These are phyloP conservation scores for Mycena alexandri DNA, from an alignment of 768 basidiomycete genomes.

Conservation along the genomic window DNA sequence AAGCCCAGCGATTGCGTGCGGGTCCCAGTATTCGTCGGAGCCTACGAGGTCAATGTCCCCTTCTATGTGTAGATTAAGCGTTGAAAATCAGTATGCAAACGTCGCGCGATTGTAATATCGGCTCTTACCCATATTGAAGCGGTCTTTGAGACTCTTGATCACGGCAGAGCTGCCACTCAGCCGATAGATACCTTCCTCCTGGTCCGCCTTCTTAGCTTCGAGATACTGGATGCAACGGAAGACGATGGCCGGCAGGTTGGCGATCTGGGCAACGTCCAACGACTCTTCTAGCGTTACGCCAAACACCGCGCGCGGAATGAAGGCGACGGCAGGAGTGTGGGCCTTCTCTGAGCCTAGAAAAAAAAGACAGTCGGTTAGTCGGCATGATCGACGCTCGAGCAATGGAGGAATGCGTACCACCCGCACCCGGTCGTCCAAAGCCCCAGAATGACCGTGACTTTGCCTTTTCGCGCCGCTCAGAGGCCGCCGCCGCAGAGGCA, in stretches of 20 bases:
- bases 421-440: constrained; percentile 79
- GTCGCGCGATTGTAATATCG: neutral
- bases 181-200: constrained; percentile 98
- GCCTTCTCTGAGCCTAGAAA: constrained; percentile 19
- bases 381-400: constrained; percentile 21
- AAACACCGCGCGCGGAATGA: constrained; percentile 82
- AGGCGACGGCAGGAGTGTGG: constrained; percentile 50
- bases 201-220: constrained; percentile 92
- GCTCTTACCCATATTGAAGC: constrained; percentile 87
- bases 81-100: constrained; percentile 23
- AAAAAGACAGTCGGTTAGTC: neutral
- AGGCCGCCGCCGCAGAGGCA: constrained; percentile 50
- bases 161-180: constrained; percentile 95
- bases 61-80: constrained; percentile 63
- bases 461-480: constrained; percentile 89
- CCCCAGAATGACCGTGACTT: constrained; percentile 96
- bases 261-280: constrained; percentile 89
- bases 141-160: constrained; percentile 92
- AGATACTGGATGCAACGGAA: constrained; percentile 97
- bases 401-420: constrained; percentile 32
- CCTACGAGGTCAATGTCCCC: constrained; percentile 94
- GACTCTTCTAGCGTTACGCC: constrained; percentile 90
- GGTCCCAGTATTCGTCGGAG: constrained; percentile 95
- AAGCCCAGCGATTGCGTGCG: constrained; percentile 95
- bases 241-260: constrained; percentile 91